A percentile compares a stretch with the other conserved stretches of the same genome.
Conservation (phyloP, 192 early-diverging fungal species). For the Geosiphon pyriformis region DNA sequence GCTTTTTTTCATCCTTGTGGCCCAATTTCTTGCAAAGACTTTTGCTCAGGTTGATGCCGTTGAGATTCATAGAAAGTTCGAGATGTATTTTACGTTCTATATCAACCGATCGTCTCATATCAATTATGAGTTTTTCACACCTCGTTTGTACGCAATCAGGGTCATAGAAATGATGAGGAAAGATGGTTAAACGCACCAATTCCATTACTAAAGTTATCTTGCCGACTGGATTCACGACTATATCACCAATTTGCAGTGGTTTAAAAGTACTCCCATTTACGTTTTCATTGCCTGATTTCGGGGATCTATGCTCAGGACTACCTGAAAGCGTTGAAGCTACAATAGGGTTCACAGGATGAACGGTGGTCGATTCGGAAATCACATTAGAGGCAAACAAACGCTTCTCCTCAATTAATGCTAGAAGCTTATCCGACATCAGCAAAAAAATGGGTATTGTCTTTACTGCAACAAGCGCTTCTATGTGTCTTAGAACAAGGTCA, state of each 20-base stretch:
- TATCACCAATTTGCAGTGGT: constrained; percentile 8
- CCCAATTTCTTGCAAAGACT: constrained; percentile 27
- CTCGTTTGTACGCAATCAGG: constrained; percentile 37
- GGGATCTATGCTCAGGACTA: not conserved
- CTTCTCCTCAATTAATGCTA: constrained; percentile 54
- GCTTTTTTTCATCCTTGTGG: constrained; percentile 9
- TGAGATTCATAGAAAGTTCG: constrained; percentile 25
- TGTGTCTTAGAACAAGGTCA: constrained; percentile 21
- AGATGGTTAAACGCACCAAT: constrained; percentile 30
- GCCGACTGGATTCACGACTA: constrained; percentile 20
- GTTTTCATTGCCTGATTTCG: not conserved
- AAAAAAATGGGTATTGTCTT: constrained; percentile 57
- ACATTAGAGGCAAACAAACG: constrained; percentile 2
- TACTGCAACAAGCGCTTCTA: constrained; percentile 27
- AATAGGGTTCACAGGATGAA: not conserved
- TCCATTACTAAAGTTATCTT: constrained; percentile 26
- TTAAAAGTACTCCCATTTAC: not conserved
- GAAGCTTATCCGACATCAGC: constrained; percentile 41
- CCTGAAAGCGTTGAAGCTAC: not conserved
- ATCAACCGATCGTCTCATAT: constrained; percentile 12
- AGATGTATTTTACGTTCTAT: constrained; percentile 8
- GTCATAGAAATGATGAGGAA: constrained; percentile 42
- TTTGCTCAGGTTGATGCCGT: constrained; percentile 31
- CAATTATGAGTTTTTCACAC: constrained; percentile 16
- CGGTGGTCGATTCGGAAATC: not conserved